phyloP scores from a whole-genome alignment of 495 filamentous ascomycete species.

The Aspergillus hancockii region DNA sequence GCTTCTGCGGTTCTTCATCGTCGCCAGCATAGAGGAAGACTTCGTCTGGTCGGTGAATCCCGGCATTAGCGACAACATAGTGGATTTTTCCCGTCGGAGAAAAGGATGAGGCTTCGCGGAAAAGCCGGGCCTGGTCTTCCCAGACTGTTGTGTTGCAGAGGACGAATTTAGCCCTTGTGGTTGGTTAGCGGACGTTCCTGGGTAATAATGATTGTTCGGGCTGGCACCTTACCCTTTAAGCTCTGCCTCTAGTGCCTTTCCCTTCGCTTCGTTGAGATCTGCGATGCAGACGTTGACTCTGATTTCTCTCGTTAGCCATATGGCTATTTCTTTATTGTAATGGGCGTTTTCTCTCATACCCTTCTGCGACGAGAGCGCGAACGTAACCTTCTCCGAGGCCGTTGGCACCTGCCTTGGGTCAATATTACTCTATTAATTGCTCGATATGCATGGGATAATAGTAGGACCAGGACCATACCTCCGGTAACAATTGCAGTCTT shows the following conservation, averaged over 20 bases:
- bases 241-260: conserved; percentile 18
- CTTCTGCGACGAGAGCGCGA: conserved; percentile 21
- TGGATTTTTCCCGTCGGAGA: conserved; percentile 37
- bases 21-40: conserved; percentile 30
- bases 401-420: conserved; percentile 17
- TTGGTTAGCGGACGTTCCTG: background rate
- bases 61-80: conserved; percentile 48
- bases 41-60: conserved; percentile 44
- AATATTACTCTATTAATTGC: background rate
- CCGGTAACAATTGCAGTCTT: background rate
- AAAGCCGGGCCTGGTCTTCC: conserved; percentile 36
- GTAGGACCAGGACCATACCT: background rate
- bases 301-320: background rate
- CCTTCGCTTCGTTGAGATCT: conserved; percentile 14
- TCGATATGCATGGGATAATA: background rate
- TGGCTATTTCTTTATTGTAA: background rate
- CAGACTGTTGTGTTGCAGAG: conserved; percentile 25
- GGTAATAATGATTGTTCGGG: background rate
- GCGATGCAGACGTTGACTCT: conserved; percentile 20
- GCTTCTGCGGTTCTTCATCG: conserved; percentile 29
- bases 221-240: conserved; percentile 8
- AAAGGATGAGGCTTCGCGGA: conserved; percentile 33
- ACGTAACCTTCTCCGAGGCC: conserved; percentile 28
- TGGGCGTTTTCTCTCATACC: conserved; percentile 9
- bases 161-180: conserved; percentile 19